phyloP scores from a whole-genome alignment of 1,284 basidiomycete genomes.

The Ustilago trichophora region DNA sequence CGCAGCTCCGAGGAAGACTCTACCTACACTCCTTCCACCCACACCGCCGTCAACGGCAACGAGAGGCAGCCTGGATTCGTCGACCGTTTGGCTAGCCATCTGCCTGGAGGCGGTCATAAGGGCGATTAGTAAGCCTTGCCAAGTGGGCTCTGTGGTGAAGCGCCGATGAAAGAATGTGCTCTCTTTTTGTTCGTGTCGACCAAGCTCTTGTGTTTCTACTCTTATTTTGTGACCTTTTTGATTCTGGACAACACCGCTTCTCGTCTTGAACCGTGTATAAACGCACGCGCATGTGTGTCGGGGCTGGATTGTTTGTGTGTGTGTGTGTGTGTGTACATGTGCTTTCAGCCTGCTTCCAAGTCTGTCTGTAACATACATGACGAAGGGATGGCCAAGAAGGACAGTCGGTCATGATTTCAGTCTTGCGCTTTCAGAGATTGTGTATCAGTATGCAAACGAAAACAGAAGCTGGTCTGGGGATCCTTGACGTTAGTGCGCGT shows the following conservation, averaged over 20 bases:
- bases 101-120: constrained; percentile 17
- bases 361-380: no score
- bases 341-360: no score
- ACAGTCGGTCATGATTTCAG: no score
- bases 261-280: neutral
- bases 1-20: constrained; percentile 42
- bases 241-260: neutral
- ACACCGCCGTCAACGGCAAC: constrained; percentile 1
- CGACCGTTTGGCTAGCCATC: constrained; percentile 29
- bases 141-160: no score
- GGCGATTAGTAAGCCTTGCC: no score
- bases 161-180: no score
- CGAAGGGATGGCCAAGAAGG: no score
- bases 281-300: neutral
- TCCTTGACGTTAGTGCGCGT: no score
- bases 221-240: neutral
- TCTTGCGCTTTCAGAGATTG: neutral
- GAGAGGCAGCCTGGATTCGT: constrained; percentile 14
- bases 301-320: neutral
- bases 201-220: neutral
- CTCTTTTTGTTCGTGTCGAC: no score
- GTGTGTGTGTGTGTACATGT: neutral
- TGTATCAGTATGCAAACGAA: no score
- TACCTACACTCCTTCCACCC: constrained; percentile 8
- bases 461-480: no score